Evolutionary conservation across 2,329 filamentous ascomycete species (phyloP), one percentile per base, ranked within the genome.

Genomic region (Teratosphaeria epicoccoides): DNA sequence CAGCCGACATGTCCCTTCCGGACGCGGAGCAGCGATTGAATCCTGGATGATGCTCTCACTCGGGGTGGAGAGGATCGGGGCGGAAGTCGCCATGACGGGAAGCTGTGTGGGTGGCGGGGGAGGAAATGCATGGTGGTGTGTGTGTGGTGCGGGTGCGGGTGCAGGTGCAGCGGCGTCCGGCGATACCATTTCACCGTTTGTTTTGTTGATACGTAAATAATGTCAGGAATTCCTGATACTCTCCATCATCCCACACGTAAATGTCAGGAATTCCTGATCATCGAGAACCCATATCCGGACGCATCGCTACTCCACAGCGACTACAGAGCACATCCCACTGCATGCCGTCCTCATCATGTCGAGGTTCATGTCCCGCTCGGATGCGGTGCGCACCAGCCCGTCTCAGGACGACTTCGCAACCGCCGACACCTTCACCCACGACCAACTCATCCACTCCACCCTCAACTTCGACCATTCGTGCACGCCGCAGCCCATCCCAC

Each of bases 21-120:
- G 58, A 68, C 22, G 70, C 64, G 17, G 71, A 57, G 9, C 2
- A 11, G 75, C 69, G 6, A 73, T 71, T 4, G 76, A 69, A 45
- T 77, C 75, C 59, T 81, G 77, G 57, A 84, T 74, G 25, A 83
- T 75, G 59, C 80, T 77, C 44, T 76, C 75, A 51, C 82, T 80
- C 4, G 81, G 80, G 2, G 81, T 84, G 1, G 80, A 84, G 43
- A 84, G 73, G 2, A 82, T 73, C 1, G 81, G 81, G 9, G 80
- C 76, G 49, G 46, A 47, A 3, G 33, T 49, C 5, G 47, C 40
- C 51, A 52, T 52, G 25, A 11, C 49, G 9, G 10, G 10, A 37
- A 37, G n/a, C n/a, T n/a, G n/a, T n/a, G n/a, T n/a, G n/a, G n/a
- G n/a, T n/a, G n/a, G n/a, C n/a, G n/a, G n/a, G n/a, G n/a, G n/a